phyloP scores from a whole-genome alignment of 2,329 filamentous ascomycete species.

The Xylaria sp. region DNA sequence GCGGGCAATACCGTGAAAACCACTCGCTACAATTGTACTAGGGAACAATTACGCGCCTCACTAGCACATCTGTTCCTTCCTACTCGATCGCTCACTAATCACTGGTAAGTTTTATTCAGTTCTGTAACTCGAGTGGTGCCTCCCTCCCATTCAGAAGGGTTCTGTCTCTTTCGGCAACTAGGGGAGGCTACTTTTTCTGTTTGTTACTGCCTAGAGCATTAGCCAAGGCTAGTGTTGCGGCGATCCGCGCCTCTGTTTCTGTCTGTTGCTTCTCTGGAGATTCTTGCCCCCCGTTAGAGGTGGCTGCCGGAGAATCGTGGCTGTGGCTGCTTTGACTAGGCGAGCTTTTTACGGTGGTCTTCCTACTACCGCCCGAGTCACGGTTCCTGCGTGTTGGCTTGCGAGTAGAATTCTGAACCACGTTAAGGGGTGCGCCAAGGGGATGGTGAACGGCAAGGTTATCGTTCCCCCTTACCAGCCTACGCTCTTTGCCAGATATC shows the following conservation, averaged over 20 bases:
- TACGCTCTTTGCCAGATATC: slow-evolving; percentile 12
- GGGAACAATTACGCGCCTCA: neutral
- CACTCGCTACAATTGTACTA: neutral
- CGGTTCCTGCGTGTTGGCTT: neutral
- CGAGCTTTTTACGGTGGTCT: neutral
- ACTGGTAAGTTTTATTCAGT: neutral
- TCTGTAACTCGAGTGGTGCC: neutral
- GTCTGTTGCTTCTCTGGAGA: slow-evolving; percentile 4
- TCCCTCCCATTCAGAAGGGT: neutral
- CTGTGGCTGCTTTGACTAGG: slow-evolving; percentile 5
- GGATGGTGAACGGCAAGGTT: neutral
- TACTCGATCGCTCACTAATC: neutral
- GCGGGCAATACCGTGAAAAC: neutral
- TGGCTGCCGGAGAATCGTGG: neutral
- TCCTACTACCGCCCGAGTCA: neutral
- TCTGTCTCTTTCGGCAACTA: neutral
- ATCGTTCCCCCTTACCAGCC: neutral
- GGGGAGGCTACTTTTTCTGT: slow-evolving; percentile 5
- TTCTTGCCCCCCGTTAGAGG: slow-evolving; percentile 2
- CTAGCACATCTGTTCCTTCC: neutral
- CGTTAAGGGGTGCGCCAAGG: neutral
- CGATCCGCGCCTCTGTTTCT: slow-evolving; percentile 25
- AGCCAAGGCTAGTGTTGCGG: slow-evolving; percentile 28
- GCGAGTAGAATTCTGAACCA: neutral
- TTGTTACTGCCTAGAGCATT: neutral